Conservation (phyloP, 139 green algal species). For the Micractinium sp. region DNA sequence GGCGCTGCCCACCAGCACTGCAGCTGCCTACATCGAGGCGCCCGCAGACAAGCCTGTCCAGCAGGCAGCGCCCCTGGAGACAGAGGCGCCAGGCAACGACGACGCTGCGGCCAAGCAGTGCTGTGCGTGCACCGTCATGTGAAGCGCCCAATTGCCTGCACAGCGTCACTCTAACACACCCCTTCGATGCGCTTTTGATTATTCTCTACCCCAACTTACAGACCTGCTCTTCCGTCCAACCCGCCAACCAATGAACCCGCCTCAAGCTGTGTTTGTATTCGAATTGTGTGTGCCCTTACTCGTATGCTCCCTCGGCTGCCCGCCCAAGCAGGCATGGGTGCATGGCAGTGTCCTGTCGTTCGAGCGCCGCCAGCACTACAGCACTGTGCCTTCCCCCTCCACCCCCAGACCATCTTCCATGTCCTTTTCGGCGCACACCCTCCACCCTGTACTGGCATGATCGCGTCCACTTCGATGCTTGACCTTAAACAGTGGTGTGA, state of each 20-base stretch:
- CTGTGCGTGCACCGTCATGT: slow-evolving; percentile 11
- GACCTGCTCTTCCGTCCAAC: too few relatives aligned
- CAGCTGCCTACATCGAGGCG: background rate
- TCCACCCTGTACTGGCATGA: background rate
- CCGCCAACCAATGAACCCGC: too few relatives aligned
- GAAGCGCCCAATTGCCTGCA: background rate
- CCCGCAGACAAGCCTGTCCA: background rate
- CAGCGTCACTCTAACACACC: too few relatives aligned
- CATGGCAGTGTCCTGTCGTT: too few relatives aligned
- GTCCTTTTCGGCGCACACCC: background rate
- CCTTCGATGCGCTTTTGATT: background rate
- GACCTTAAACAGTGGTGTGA: too few relatives aligned
- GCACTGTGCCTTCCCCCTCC: background rate
- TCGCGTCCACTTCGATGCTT: too few relatives aligned
- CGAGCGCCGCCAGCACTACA: background rate
- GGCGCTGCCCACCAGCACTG: slow-evolving; percentile 20
- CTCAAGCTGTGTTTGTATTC: background rate
- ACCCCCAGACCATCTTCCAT: too few relatives aligned
- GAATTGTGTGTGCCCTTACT: background rate
- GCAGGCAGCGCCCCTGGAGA: background rate
- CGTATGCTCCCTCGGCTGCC: background rate
- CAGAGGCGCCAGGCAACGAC: background rate
- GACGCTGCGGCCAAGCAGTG: slow-evolving; percentile 18
- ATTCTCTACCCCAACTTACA: background rate
- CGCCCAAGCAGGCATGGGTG: too few relatives aligned